Conservation (phyloP, 2,329 filamentous ascomycete species). For the Paecilomyces sp. region DNA sequence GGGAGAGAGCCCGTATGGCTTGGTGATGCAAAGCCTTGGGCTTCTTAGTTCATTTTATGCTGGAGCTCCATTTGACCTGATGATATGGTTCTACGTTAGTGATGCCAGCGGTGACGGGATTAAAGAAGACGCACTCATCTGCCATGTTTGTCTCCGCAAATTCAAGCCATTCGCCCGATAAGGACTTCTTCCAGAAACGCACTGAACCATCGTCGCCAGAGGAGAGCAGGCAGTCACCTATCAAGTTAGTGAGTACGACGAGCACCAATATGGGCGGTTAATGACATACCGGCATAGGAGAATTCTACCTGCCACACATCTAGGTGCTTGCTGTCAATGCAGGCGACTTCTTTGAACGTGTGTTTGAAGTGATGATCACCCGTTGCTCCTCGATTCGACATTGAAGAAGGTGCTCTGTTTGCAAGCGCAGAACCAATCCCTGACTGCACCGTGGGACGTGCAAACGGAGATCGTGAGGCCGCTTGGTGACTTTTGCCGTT, state of each 20-base stretch:
- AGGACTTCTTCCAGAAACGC: constrained; percentile 37
- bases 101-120: neutral
- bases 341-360: constrained; percentile 34
- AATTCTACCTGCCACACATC: constrained; percentile 40
- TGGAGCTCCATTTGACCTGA: neutral
- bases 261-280: neutral
- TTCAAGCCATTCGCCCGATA: constrained; percentile 39
- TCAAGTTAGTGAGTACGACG: neutral
- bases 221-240: constrained; percentile 37
- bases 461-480: constrained; percentile 19
- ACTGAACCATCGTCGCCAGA: constrained; percentile 36
- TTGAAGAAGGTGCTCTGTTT: constrained; percentile 22
- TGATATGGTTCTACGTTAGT: neutral
- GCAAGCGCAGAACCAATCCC: constrained; percentile 37
- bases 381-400: constrained; percentile 23
- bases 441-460: constrained; percentile 29
- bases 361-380: constrained; percentile 35
- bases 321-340: constrained; percentile 37
- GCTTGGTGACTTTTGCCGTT: constrained; percentile 20
- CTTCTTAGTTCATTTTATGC: constrained; percentile 1
- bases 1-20: neutral
- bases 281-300: constrained; percentile 32
- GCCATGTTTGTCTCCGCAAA: constrained; percentile 36
- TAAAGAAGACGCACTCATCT: constrained; percentile 17
- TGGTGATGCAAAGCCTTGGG: neutral